phyloP scores from a whole-genome alignment of 1,139 yeast genomes.

The Saccharomycopsis crataegensis region DNA sequence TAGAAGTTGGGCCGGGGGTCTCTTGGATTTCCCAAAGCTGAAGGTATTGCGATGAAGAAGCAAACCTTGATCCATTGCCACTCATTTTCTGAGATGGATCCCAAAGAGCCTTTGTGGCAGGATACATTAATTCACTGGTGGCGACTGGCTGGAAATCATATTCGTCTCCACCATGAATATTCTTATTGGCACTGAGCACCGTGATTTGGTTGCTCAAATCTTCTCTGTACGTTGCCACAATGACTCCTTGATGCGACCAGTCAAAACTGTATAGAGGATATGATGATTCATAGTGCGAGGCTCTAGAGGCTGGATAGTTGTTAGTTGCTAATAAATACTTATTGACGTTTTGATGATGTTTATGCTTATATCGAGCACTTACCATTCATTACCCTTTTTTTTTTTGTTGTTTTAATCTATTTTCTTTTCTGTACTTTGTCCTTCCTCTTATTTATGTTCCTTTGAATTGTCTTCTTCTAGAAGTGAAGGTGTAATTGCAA shows the following conservation, averaged over 20 bases:
- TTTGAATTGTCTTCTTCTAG: too few species aligned
- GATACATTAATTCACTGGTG: constrained; percentile 49
- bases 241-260: constrained; percentile 57
- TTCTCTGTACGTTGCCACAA: constrained; percentile 64
- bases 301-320: constrained; percentile 24
- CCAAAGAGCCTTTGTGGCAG: constrained; percentile 61
- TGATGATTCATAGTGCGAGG: constrained; percentile 51
- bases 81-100: constrained; percentile 39
- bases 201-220: constrained; percentile 51
- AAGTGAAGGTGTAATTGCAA: too few species aligned
- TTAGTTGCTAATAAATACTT: too few species aligned
- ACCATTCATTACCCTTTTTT: too few species aligned
- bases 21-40: constrained; percentile 26
- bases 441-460: too few species aligned
- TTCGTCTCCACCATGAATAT: constrained; percentile 27
- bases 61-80: constrained; percentile 23
- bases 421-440: too few species aligned
- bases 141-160: constrained; percentile 42
- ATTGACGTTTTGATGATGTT: too few species aligned
- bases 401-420: too few species aligned
- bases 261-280: constrained; percentile 62
- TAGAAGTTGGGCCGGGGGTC: neutral
- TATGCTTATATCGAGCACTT: too few species aligned
- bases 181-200: constrained; percentile 30
- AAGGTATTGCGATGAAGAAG: constrained; percentile 30